Evolutionary conservation across 2,329 filamentous ascomycete species (phyloP), one percentile per base, ranked within the genome.

Genomic region (Fusarium bulbicola): DNA sequence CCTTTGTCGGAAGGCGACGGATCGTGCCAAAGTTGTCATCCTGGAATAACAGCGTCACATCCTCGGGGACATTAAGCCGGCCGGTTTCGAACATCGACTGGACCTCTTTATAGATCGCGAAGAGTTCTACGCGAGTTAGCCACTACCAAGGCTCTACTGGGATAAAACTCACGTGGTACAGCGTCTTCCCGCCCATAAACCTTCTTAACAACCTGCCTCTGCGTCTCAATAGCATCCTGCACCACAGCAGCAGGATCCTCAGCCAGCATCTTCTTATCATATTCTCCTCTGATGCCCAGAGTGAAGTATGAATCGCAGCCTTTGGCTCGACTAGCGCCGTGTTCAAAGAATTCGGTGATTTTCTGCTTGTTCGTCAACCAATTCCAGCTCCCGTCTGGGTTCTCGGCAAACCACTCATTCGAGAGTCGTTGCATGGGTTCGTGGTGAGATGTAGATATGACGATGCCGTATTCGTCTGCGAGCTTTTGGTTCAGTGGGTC

Each of bases 51-150:
- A 92, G 80, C 0, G 88, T 92, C 12, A 92, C 85, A 70, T 91
- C 87, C 5, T 91, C 89, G 0, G 89, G 88, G 0, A 91, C 86
- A 3, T 84, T 79, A 70, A 92, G 84, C 2, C 71, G 39, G 1
- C 90, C 89, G 2, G 85, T 84, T 54, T 92, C 88, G 42, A 89
- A 91, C 69, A 91, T 90, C 16, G 86, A 86, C 73, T 89, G 87
- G 0, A 92, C 89, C 66, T 92, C 90, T 64, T 92, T 92, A 76
- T 92, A 92, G 37, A 92, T 78, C 16, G 89, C 90, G 84, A 90
- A 88, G 62, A 91, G 84, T 76, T 92, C 89, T 74, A 82, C 3
- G 1, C 5, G 0, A 14, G 3, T 72, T 8, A 72, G 61, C 1
- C 3, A 52, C 6, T 7, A 8, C 3, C 1, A 0, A n/a, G 1